These are phyloP conservation scores for Gonapodya prolifera DNA, from an alignment of 192 early-diverging fungal species.

Conservation along the genomic window DNA sequence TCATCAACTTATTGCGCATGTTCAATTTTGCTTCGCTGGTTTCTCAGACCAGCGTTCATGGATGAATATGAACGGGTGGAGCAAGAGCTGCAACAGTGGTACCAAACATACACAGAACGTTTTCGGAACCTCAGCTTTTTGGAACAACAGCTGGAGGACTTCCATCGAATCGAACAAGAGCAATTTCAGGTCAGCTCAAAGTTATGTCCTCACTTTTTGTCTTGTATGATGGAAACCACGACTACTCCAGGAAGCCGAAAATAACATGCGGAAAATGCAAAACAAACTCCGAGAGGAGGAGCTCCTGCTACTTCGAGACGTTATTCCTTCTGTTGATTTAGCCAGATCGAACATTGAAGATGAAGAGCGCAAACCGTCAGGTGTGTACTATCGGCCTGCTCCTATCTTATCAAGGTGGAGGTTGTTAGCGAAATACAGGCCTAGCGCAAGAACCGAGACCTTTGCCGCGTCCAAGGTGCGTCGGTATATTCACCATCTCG, in stretches of 20 bases:
- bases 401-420: too few species aligned
- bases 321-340: slow-evolving; percentile 11
- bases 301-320: slow-evolving; percentile 28
- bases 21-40: neutral
- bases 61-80: slow-evolving; percentile 45
- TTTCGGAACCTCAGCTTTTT: slow-evolving; percentile 35
- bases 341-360: too few species aligned
- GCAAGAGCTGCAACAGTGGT: slow-evolving; percentile 28
- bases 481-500: neutral
- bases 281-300: slow-evolving; percentile 35
- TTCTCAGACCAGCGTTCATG: slow-evolving; percentile 36
- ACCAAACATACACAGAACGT: slow-evolving; percentile 34
- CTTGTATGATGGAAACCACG: neutral
- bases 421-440: too few species aligned
- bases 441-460: neutral
- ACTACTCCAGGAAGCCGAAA: neutral
- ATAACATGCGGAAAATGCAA: slow-evolving; percentile 22
- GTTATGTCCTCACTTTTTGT: neutral
- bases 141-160: slow-evolving; percentile 41
- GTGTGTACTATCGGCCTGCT: too few species aligned
- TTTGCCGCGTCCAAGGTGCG: neutral
- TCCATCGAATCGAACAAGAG: slow-evolving; percentile 33
- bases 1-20: neutral
- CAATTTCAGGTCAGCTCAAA: slow-evolving; percentile 26
- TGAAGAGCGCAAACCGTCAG: neutral